Evolutionary conservation across 345 rosid genomes (phyloP), one percentile per base, ranked within the genome.

Genomic region (Eucalyptus curtisii): DNA sequence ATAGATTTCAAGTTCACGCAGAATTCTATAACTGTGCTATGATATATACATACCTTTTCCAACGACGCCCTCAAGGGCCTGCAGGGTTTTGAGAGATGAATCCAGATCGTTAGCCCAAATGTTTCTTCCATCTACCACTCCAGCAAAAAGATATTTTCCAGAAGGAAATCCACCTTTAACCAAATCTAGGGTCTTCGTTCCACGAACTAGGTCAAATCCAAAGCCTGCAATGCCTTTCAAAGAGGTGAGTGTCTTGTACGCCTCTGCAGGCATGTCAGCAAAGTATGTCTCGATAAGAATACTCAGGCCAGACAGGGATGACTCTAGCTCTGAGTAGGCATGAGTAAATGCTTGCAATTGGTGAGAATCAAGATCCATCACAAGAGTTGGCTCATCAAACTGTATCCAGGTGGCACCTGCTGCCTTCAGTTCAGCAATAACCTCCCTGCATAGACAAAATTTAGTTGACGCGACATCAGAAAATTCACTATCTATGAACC

Each of bases 351-450:
- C 98, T 85, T 95, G 89, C 91, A 97, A 92, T 92, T 95, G 94
- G 92, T 94, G 92, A 87, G 95, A 91, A 59, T 96, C 97, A 24
- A 97, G 99, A 93, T 97, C 99, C 98, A 93, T 89, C 48, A 95
- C 98, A 88, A 96, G 96, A 66, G 96, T 91, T 88, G 99, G 98
- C 93, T 97, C 98, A 90, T 97, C 99, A 89, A 97, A 92, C 93
- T 97, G 99, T 91, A 96, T 97, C 98, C 98, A 95, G 68, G 97
- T 90, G 71, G 99, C 99, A 92, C 98, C 98, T 90, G 98, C 98
- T 81, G 93, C 98, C 91, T 96, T 96, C 79, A 97, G 97, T 92
- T 97, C 99, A 22, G 92, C 86, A 71, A 97, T 90, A 87, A 96
- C 99, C 91, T 96, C 99, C 95, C 99, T 97, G 93, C 55, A 87